phyloP scores from a whole-genome alignment of 2,329 filamentous ascomycete genomes.

The Fusarium succisae region DNA sequence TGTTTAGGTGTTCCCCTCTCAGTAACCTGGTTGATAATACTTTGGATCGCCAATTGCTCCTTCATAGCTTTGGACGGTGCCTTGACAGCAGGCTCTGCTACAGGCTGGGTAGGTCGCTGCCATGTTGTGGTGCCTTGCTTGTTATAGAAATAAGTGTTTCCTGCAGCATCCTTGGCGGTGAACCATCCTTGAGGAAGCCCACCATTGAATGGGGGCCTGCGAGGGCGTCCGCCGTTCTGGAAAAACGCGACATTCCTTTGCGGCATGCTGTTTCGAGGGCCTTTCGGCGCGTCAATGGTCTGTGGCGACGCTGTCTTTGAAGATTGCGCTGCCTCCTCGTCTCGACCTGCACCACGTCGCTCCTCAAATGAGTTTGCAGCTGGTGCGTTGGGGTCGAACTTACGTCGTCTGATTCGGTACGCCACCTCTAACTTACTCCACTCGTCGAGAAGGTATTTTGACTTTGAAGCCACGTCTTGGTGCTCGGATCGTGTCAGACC shows the following conservation, averaged over 20 bases:
- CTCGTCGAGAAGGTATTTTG: slow-evolving; percentile 76
- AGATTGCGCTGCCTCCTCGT: slow-evolving; percentile 51
- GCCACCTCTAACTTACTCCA: slow-evolving; percentile 92
- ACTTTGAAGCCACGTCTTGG: slow-evolving; percentile 76
- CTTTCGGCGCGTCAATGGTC: slow-evolving; percentile 64
- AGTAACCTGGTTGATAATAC: slow-evolving; percentile 86
- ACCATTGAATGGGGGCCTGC: slow-evolving; percentile 64
- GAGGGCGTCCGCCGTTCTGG: slow-evolving; percentile 56
- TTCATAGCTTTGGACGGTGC: slow-evolving; percentile 70
- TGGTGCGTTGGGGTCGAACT: slow-evolving; percentile 75
- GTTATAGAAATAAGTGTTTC: slow-evolving; percentile 87
- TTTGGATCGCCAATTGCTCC: slow-evolving; percentile 79
- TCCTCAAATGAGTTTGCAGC: slow-evolving; percentile 67
- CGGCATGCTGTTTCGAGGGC: slow-evolving; percentile 67
- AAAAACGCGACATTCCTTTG: slow-evolving; percentile 65
- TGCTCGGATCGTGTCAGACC: slow-evolving; percentile 74
- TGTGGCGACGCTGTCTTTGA: slow-evolving; percentile 55
- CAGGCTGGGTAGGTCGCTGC: slow-evolving; percentile 77
- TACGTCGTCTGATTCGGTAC: slow-evolving; percentile 92
- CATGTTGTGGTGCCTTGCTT: slow-evolving; percentile 82
- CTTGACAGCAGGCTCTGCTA: slow-evolving; percentile 70
- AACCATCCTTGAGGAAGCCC: slow-evolving; percentile 88
- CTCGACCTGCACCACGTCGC: slow-evolving; percentile 63
- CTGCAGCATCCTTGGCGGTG: slow-evolving; percentile 73
- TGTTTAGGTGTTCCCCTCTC: slow-evolving; percentile 67